Base-by-base conservation (phyloP, 2,329 filamentous ascomycete genomes). In the Fusarium sp. region DNA sequence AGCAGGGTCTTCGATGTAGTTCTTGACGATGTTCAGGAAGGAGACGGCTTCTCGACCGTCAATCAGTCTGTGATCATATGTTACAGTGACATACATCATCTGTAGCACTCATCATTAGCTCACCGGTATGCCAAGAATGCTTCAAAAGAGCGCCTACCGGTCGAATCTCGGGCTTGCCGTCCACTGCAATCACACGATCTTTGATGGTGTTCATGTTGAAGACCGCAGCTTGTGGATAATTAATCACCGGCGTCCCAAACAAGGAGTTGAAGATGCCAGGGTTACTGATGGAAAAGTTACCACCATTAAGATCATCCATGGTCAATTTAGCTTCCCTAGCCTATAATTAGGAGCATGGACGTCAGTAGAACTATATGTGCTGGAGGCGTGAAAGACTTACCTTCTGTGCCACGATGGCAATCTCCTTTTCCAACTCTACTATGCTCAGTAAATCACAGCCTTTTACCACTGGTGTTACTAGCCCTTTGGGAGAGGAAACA, bases 211-310 rank as follows among this genome's bases (percentile, higher is more conserved):
- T 33, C 47, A 51, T 51, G 22, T 51, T 51, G 33, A 90, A 90
- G 52, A 90, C 83, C 26, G 79, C 78, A 17, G 92, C 90, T 83
- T 94, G 92, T 61, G 92, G 92, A 67, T 92, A 92, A 86, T 94
- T 94, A 86, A 94, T 93, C 78, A 94, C 89, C 66, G 92, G 92
- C 48, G 92, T 94, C 64, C 79, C 79, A 36, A 81, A 80, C 71
- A 81, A 75, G n/a, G 79, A 81, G 28, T 78, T 28, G 28, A 28
- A 28, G 28, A 28, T 28, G 28, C 28, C 28, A 28, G 28, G 28
- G 28, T 28, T 28, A 28, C 28, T 28, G 28, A 28, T 28, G 28
- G 28, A 28, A 28, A 28, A 28, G 28, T 28, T 28, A 28, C 28
- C 28, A 28, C 28, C 28, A 28, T 7, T 28, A 28, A 28, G 28